Conservation (phyloP, 208 protist genomes). For the Acanthamoeba rhysodes region DNA sequence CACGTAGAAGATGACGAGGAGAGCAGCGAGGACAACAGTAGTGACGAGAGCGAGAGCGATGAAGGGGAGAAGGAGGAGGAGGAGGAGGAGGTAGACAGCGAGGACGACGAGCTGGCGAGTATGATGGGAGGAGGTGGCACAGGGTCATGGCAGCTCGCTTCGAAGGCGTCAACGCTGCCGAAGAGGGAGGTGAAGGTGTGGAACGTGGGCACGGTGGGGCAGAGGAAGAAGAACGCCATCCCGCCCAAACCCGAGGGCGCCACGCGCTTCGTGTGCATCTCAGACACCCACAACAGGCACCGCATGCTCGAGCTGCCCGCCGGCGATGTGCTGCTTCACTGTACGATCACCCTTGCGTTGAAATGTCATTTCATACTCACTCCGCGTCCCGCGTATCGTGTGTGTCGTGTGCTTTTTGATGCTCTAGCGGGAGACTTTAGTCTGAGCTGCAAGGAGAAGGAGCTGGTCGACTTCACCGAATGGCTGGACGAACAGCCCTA, state of each 20-base stretch:
- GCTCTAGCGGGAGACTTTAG: conserved; percentile 66
- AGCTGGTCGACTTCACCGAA: conserved; percentile 63
- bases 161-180: background rate
- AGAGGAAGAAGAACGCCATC: conserved; percentile 27
- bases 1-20: too few relatives aligned
- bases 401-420: background rate
- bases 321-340: conserved; percentile 66
- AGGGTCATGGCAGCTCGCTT: background rate
- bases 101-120: background rate
- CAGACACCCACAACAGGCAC: conserved; percentile 71
- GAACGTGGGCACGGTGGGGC: conserved; percentile 54
- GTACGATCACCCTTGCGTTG: background rate
- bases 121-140: background rate
- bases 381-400: background rate
- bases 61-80: background rate
- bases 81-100: background rate
- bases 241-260: conserved; percentile 46
- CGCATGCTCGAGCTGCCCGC: conserved; percentile 5
- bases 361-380: background rate
- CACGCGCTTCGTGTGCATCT: conserved; percentile 73
- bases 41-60: background rate
- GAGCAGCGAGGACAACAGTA: background rate
- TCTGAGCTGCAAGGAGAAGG: conserved; percentile 65
- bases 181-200: conserved; percentile 63
- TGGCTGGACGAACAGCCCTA: conserved; percentile 2